Evolutionary conservation across 2,329 filamentous ascomycete species (phyloP).

Genomic region (Penicillium expansum): DNA sequence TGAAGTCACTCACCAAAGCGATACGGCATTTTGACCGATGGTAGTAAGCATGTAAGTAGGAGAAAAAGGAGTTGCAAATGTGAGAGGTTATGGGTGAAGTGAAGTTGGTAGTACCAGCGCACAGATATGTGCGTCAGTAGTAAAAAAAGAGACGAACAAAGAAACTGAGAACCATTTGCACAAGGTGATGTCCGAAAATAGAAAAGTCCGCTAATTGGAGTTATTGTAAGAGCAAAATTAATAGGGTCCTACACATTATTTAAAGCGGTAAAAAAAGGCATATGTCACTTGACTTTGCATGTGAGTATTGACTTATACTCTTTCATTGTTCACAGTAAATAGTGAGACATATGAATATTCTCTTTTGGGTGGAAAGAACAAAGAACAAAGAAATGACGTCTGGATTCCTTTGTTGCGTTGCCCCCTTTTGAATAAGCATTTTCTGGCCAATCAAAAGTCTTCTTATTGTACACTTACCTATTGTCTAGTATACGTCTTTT

Average conservation of each 20-base stretch:
- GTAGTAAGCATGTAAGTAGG: not conserved
- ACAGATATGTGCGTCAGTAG: not conserved
- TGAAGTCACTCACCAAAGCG: conserved; percentile 28
- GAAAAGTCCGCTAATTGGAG: not conserved
- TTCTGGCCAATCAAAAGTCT: no score
- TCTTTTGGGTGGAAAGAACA: no score
- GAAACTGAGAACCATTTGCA: no score
- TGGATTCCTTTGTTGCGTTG: no score
- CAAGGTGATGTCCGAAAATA: not conserved
- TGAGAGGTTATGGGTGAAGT: not conserved
- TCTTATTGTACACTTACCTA: no score
- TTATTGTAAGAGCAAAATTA: not conserved
- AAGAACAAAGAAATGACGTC: not conserved
- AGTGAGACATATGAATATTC: no score
- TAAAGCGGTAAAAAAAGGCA: not conserved
- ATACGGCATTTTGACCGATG: conserved; percentile 15
- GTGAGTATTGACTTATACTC: not conserved
- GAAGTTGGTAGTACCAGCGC: not conserved
- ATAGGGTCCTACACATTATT: not conserved
- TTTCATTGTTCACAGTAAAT: not conserved
- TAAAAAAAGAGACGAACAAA: not conserved
- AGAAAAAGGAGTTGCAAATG: not conserved
- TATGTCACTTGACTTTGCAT: not conserved
- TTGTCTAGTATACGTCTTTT: no score
- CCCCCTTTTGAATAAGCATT: no score